phyloP scores from a whole-genome alignment of 2,329 filamentous ascomycete species.

The Magnaporthiopsis incrustans region DNA sequence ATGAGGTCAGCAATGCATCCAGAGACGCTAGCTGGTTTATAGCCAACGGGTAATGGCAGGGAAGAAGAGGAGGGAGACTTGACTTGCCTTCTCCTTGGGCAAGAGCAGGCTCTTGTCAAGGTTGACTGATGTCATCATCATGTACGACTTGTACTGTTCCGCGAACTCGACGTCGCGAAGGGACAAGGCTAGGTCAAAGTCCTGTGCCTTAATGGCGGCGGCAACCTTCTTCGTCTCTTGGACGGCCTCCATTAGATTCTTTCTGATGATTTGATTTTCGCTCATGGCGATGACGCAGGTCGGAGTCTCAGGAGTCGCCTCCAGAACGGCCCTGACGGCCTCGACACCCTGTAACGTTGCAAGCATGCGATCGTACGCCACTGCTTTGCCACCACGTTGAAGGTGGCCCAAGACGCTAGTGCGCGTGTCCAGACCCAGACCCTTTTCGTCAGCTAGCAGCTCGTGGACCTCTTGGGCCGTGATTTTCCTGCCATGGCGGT shows the following conservation, averaged over 20 bases:
- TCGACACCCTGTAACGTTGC: constrained; percentile 90
- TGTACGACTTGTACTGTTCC: constrained; percentile 84
- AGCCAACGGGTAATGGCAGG: background rate
- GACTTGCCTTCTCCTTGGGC: constrained; percentile 59
- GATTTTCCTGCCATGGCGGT: constrained; percentile 77
- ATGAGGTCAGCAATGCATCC: background rate
- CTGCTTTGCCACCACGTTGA: constrained; percentile 88
- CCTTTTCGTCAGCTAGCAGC: constrained; percentile 66
- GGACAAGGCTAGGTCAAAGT: constrained; percentile 81
- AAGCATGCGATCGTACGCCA: constrained; percentile 90
- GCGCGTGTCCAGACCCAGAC: constrained; percentile 79
- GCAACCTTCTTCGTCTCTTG: constrained; percentile 77
- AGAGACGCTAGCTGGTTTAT: background rate
- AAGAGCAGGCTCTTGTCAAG: constrained; percentile 58
- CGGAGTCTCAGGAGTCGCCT: constrained; percentile 79
- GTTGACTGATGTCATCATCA: constrained; percentile 80
- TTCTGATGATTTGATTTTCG: constrained; percentile 94
- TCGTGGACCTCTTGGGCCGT: constrained; percentile 74
- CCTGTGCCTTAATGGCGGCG: constrained; percentile 70
- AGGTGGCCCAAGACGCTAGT: constrained; percentile 95
- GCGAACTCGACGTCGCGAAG: constrained; percentile 89
- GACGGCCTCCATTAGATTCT: constrained; percentile 84
- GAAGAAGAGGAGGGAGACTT: background rate
- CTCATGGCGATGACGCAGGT: constrained; percentile 94
- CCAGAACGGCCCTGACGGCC: constrained; percentile 83